Evolutionary conservation across 257 asterid genomes (phyloP).

Genomic region (Catharanthus roseus): DNA sequence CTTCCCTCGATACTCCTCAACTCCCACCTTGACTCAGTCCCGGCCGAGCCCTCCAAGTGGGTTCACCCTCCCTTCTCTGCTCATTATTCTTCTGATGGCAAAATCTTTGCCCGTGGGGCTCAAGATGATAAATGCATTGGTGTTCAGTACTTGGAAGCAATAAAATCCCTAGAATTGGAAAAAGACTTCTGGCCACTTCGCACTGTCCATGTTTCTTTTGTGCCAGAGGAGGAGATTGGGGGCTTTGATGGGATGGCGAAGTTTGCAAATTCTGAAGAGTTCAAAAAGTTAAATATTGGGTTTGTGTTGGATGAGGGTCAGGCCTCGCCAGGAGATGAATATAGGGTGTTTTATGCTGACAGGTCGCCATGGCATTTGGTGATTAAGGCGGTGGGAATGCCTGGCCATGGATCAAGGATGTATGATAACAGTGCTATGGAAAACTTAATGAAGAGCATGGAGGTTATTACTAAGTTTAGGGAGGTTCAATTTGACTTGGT

Average conservation of each 20-base stretch:
- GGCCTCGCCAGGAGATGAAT: conserved; percentile 71
- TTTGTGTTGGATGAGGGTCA: conserved; percentile 94
- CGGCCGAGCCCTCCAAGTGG: conserved; percentile 85
- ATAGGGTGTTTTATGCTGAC: conserved; percentile 83
- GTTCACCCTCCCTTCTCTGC: conserved; percentile 72
- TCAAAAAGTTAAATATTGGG: conserved; percentile 60
- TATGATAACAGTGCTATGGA: conserved; percentile 75
- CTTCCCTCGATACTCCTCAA: conserved; percentile 74
- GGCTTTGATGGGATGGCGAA: conserved; percentile 85
- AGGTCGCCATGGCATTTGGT: conserved; percentile 82
- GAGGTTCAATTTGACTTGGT: conserved; percentile 66
- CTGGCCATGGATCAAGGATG: conserved; percentile 89
- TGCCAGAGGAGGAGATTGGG: conserved; percentile 87
- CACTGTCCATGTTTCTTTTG: conserved; percentile 56
- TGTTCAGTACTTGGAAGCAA: conserved; percentile 78
- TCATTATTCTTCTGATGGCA: conserved; percentile 46
- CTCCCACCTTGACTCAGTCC: conserved; percentile 93
- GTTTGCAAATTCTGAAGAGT: conserved; percentile 52
- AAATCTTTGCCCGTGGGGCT: conserved; percentile 82
- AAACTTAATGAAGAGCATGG: conserved; percentile 81
- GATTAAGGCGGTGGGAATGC: conserved; percentile 61
- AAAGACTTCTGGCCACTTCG: conserved; percentile 40
- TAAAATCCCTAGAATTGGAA: conserved; percentile 29
- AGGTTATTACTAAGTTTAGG: conserved; percentile 72
- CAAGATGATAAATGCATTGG: conserved; percentile 92